A percentile compares a stretch with the other conserved stretches of the same genome.
Conservation (phyloP, 495 filamentous ascomycete genomes). For the Copromyces sp. region DNA sequence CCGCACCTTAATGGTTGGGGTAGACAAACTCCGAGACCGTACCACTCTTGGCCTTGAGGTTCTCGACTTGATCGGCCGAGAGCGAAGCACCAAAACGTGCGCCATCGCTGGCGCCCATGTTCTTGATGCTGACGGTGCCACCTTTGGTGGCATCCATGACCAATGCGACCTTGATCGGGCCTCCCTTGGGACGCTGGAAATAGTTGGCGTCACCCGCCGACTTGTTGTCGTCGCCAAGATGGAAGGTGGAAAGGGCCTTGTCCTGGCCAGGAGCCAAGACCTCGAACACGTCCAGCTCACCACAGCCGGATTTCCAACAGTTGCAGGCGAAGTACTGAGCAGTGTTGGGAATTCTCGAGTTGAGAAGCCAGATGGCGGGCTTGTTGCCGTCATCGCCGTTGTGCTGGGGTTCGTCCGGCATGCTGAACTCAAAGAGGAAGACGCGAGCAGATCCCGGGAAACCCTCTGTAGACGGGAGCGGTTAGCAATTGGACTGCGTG, state of each 20-base stretch:
- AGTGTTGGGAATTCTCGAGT: constrained; percentile 56
- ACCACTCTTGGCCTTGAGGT: not conserved
- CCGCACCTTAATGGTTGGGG: not conserved
- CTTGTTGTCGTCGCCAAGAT: constrained; percentile 14
- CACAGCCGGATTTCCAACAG: constrained; percentile 57
- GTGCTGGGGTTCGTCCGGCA: constrained; percentile 36
- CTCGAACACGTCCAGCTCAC: constrained; percentile 65
- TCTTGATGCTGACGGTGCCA: not conserved
- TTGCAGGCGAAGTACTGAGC: constrained; percentile 56
- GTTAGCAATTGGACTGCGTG: not conserved
- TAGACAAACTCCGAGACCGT: not conserved
- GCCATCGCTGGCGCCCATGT: not conserved
- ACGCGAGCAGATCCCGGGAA: constrained; percentile 52
- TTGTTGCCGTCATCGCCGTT: not conserved
- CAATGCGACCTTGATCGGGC: constrained; percentile 48
- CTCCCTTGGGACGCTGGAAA: constrained; percentile 47
- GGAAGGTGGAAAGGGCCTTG: constrained; percentile 49
- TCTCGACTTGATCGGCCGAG: not conserved
- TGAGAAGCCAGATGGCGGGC: constrained; percentile 62
- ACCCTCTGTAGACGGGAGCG: constrained; percentile 31
- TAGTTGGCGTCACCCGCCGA: constrained; percentile 50
- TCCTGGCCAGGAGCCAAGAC: constrained; percentile 41
- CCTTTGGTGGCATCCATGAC: constrained; percentile 33
- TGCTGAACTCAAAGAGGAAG: constrained; percentile 58
- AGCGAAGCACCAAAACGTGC: not conserved